Evolutionary conservation across 176 grass and related monocot species (phyloP), one percentile per base, ranked within the genome.

Genomic region (Secale cereale): DNA sequence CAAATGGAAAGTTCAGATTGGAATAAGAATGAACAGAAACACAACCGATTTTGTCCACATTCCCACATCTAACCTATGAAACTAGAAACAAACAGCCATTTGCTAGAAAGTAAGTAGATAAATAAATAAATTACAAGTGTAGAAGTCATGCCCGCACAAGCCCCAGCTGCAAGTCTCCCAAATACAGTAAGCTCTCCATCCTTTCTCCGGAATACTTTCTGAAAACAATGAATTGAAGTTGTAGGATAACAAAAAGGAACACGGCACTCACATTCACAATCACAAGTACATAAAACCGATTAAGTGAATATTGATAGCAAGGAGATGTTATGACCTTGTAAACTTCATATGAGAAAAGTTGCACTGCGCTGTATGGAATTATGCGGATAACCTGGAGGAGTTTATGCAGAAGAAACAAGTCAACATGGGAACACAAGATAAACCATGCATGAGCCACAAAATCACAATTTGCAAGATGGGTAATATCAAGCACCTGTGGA

Each of bases 131-230:
- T 99, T 85, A 99, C 97, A 89, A 99, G 91, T 75, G 97, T 99
- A 86, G 97, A 99, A 75, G 97, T 99, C 97, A 99, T 99, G 87
- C 97, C 97, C 84, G 97, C 97, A 39, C 93, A 99, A 90, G 97
- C 97, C 85, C 93, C 97, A 76, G 97, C 97, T 82, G 91, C 83
- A 80, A 99, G 88, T 64, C 97, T 99, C 65, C 97, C 97, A 77
- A 96, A 82, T 27, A 99, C 74, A 86, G 97, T 84, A 88, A 99
- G 86, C 73, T 99, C 93, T 36, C 93, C 93, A 81, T 96, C 90
- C 52, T 94, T 99, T 87, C 80, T 82, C 71, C 82, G 94, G 37
- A 99, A 94, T 45, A 99, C 41, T 92, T 92, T 96, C 97, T 99
- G 81, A 68, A 78, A 79, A 25, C 23, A 85, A 76, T 52, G 7